These are phyloP conservation scores for Pseudogymnoascus sp. DNA, from an alignment of 2,329 filamentous ascomycete species.

Conservation along the genomic window DNA sequence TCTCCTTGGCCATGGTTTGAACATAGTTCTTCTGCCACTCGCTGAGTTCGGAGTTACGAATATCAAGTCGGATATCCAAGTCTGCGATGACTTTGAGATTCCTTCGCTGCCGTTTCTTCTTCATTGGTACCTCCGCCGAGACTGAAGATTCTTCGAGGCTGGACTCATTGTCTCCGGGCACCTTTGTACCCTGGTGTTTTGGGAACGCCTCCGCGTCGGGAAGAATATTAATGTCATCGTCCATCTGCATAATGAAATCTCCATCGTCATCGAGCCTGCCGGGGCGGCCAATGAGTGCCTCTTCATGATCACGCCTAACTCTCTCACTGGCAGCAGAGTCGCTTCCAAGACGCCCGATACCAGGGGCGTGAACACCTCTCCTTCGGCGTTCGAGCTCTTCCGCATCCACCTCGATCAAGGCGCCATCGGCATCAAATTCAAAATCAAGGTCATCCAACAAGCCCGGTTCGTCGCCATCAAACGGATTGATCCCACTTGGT, in stretches of 20 bases:
- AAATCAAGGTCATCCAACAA: constrained; percentile 48
- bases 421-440: constrained; percentile 54
- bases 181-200: constrained; percentile 21
- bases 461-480: constrained; percentile 37
- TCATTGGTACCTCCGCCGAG: constrained; percentile 33
- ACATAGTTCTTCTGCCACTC: constrained; percentile 53
- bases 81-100: constrained; percentile 25
- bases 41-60: constrained; percentile 49
- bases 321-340: constrained; percentile 33
- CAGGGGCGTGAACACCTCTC: not conserved
- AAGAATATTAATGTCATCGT: constrained; percentile 24
- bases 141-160: constrained; percentile 30
- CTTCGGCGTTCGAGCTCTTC: constrained; percentile 20
- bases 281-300: constrained; percentile 27
- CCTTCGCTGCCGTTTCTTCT: constrained; percentile 30
- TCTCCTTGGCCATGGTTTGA: constrained; percentile 49
- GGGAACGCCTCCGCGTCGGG: constrained; percentile 27
- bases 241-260: constrained; percentile 21
- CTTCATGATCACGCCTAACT: constrained; percentile 37
- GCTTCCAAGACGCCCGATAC: constrained; percentile 20
- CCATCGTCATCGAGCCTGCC: constrained; percentile 25
- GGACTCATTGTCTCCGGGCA: constrained; percentile 19
- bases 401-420: constrained; percentile 41
- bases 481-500: constrained; percentile 22
- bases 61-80: constrained; percentile 45